Evolutionary conservation across 306 rosid species (phyloP).

Genomic region (Dicorynia guianensis): DNA sequence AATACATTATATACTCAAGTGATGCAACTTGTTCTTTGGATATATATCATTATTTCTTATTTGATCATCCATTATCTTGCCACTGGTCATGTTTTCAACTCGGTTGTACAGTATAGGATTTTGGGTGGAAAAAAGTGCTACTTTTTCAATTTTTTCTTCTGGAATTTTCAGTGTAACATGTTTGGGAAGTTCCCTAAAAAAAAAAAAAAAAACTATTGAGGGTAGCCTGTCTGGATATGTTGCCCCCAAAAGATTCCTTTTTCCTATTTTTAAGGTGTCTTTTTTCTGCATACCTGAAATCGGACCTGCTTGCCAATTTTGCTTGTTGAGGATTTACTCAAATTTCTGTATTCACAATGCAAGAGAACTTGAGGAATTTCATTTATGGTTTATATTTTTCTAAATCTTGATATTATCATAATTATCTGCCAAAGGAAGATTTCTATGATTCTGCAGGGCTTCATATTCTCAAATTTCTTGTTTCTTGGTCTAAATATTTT

Average conservation of each 20-base stretch:
- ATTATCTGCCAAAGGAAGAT: slow-evolving; percentile 31
- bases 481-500: slow-evolving; percentile 39
- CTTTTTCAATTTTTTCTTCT: neutral
- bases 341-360: slow-evolving; percentile 17
- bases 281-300: neutral
- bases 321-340: slow-evolving; percentile 1
- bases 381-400: slow-evolving; percentile 10
- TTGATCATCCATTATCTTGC: neutral
- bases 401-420: slow-evolving; percentile 2
- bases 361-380: slow-evolving; percentile 27
- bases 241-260: neutral
- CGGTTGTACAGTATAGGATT: neutral
- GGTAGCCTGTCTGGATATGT: neutral
- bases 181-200: neutral
- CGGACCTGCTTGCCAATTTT: slow-evolving; percentile 16
- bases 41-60: neutral
- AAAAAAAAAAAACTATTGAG: neutral
- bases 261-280: neutral
- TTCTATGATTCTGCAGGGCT: slow-evolving; percentile 28
- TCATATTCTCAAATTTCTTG: slow-evolving; percentile 27
- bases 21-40: neutral
- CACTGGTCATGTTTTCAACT: neutral
- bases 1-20: neutral
- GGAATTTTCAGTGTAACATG: neutral
- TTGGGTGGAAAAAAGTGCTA: neutral